A percentile compares a stretch with the other conserved stretches of the same genome.
Conservation (phyloP, 148 eudicot genomes). For the Diospyros lotus region DNA sequence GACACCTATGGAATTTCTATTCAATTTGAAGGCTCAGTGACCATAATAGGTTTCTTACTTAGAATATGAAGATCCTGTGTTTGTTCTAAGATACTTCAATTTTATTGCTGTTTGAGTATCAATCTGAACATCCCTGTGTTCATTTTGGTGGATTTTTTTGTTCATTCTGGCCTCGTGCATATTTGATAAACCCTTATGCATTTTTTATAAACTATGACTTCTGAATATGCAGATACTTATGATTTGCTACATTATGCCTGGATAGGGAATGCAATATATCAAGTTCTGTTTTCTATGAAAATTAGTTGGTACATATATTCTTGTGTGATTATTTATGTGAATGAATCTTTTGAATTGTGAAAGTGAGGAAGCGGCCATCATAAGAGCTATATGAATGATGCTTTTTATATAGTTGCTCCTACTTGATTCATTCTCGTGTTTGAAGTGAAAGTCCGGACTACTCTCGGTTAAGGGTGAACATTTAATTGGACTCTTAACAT, state of each 20-base stretch:
- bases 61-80: not conserved
- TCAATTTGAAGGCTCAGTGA: not conserved
- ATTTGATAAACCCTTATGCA: too few relatives aligned
- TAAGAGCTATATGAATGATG: not conserved
- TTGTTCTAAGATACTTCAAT: not conserved
- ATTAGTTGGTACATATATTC: not conserved
- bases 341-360: constrained; percentile 9
- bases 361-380: not conserved
- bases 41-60: not conserved
- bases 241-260: not conserved
- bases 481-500: not conserved
- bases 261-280: not conserved
- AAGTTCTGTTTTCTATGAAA: not conserved
- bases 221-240: not conserved
- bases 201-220: not conserved
- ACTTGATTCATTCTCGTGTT: not conserved
- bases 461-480: not conserved
- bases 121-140: too few relatives aligned
- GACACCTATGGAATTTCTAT: too few relatives aligned
- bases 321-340: not conserved
- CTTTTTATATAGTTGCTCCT: too few relatives aligned
- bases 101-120: not conserved
- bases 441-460: not conserved
- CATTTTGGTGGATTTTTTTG: too few relatives aligned
- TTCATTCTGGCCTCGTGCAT: too few relatives aligned